Evolutionary conservation across 257 asterid species (phyloP).

Genomic region (Marsdenia floribunda): DNA sequence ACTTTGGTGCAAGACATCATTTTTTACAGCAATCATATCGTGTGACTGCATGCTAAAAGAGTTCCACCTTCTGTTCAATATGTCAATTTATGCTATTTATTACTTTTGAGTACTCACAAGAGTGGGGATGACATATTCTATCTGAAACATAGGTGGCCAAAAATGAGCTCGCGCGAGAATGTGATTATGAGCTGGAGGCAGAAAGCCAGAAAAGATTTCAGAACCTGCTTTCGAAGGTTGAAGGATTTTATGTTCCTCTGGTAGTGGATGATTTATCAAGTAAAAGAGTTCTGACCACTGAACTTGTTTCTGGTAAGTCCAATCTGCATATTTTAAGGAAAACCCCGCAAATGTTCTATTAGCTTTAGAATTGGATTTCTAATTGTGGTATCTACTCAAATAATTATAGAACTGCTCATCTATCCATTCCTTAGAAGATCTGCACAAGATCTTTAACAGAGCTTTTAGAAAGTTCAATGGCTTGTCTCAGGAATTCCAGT

Average conservation of each 20-base stretch:
- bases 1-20: neutral
- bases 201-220: slow-evolving; percentile 74
- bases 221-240: slow-evolving; percentile 37
- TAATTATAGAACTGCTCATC: neutral
- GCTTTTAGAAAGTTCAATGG: neutral
- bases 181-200: slow-evolving; percentile 85
- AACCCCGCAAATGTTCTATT: neutral
- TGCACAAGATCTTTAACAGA: neutral
- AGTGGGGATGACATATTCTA: slow-evolving; percentile 3
- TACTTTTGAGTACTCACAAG: neutral
- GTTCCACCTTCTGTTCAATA: neutral
- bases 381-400: neutral
- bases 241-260: slow-evolving; percentile 78
- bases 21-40: neutral
- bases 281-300: slow-evolving; percentile 80
- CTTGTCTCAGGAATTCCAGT: slow-evolving; percentile 66
- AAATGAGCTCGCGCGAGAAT: slow-evolving; percentile 92
- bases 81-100: neutral
- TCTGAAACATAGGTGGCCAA: slow-evolving; percentile 66
- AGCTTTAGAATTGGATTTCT: neutral
- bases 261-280: slow-evolving; percentile 76
- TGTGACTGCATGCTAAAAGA: neutral
- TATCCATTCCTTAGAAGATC: neutral
- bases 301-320: slow-evolving; percentile 79
- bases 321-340: slow-evolving; percentile 3